phyloP scores from a whole-genome alignment of 2,329 filamentous ascomycete species.

The Cercospora sp. region DNA sequence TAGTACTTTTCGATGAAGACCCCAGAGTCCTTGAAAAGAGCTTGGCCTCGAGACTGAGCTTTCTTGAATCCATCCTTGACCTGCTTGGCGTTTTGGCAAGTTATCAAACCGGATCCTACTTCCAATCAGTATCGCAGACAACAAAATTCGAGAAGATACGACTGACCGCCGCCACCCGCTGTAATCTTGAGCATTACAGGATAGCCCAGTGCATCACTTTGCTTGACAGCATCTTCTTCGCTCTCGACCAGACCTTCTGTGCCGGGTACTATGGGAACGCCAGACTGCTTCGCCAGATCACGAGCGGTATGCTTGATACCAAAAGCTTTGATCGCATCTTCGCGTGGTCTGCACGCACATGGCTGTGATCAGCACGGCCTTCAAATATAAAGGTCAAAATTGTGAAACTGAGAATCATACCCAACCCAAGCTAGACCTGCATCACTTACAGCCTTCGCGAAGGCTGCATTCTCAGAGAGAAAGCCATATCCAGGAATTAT shows the following conservation, averaged over 20 bases:
- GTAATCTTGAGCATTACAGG: constrained; percentile 60
- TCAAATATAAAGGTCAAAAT: background rate
- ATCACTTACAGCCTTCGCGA: constrained; percentile 55
- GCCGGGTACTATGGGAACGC: constrained; percentile 58
- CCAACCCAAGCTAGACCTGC: constrained; percentile 62
- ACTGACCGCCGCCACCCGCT: constrained; percentile 55
- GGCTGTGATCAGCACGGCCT: background rate
- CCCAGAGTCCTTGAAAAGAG: constrained; percentile 77
- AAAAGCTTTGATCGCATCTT: constrained; percentile 43
- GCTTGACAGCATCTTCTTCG: constrained; percentile 50
- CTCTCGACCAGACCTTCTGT: constrained; percentile 51
- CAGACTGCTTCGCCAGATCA: constrained; percentile 53
- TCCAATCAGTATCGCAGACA: constrained; percentile 62
- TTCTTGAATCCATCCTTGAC: constrained; percentile 61
- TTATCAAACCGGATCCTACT: constrained; percentile 75
- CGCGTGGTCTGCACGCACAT: constrained; percentile 8
- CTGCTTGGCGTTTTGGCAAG: constrained; percentile 66
- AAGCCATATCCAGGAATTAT: constrained; percentile 70
- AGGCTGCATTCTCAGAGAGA: constrained; percentile 62
- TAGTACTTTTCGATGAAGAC: constrained; percentile 86
- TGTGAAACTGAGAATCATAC: constrained; percentile 51
- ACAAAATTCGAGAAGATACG: constrained; percentile 38
- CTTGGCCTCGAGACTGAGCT: constrained; percentile 72
- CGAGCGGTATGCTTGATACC: constrained; percentile 61
- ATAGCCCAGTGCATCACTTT: constrained; percentile 50